Base-by-base conservation (phyloP, 352 stramenopile genomes). In the Salisapilia sapeloensis region DNA sequence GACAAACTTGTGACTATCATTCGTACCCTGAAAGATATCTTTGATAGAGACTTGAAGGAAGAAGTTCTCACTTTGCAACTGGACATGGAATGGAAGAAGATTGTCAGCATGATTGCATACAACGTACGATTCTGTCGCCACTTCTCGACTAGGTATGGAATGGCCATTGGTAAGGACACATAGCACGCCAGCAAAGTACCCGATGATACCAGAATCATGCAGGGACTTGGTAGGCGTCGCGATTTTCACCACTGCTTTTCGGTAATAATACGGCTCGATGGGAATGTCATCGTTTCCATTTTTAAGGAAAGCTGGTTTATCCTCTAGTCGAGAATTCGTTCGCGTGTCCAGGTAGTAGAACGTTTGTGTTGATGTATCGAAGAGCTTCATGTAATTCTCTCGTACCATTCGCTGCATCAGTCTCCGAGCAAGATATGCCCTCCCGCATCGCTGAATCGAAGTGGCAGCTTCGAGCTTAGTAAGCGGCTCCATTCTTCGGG, bases 331-430 rank as follows among this genome's bases (percentile, higher is more conserved):
- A 10, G 54, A 47, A 10, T 60, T 60, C 4, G 48, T 75, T 16
- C 42, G 53, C 0, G 65, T 78, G 46, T 82, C 70, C 27, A 78
- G 41, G 39, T 82, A 82, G 47, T 72, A 82, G 29, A 75, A 82
- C 4, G 56, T 64, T 28, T 53, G 38, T 6, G 46, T 65, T 3
- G 48, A 29, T 0, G 29, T 11, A 24, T 79, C 54, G 32, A 79
- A 76, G 8, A 82, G 62, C 51, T 79, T 79, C 65, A 82, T 82
- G 53, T 77, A 82, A 35, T 51, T 64, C 30, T 82, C 65, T 6
- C 57, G 56, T 4, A 82, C 48, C 19, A 79, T 44, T 22, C 41
- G 33, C 4, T 60, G 50, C 14, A 82, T 56, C 1, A 42, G 35
- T 8, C 38, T 43, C 22, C 44, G 42, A 7, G 65, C 65, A 0